Evolutionary conservation across 169 alveolate species (phyloP).

Genomic region (Plasmodium gonderi): DNA sequence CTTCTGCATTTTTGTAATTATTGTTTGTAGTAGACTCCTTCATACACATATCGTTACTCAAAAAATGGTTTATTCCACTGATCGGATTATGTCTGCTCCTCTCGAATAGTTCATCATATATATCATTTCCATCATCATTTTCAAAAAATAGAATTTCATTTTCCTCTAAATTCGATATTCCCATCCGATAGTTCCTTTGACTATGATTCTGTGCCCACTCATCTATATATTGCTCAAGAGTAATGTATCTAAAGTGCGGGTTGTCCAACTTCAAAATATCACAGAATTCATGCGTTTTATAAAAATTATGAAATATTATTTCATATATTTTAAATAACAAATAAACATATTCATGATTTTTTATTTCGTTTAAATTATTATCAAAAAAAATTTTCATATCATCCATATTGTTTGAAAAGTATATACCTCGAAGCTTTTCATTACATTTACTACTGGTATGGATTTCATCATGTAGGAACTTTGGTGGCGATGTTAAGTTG

Average conservation of each 20-base stretch:
- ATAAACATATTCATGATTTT: slow-evolving; percentile 51
- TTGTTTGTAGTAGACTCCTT: not conserved
- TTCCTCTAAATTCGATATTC: not conserved
- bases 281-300: slow-evolving; percentile 11
- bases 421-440: not conserved
- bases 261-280: slow-evolving; percentile 30
- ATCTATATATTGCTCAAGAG: slow-evolving; percentile 37
- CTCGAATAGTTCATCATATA: not conserved
- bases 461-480: not conserved
- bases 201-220: slow-evolving; percentile 1
- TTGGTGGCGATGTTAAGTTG: not conserved
- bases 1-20: not conserved
- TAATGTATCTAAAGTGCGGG: slow-evolving; percentile 27
- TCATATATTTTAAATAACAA: slow-evolving; percentile 68
- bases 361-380: slow-evolving; percentile 31
- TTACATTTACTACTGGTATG: not conserved
- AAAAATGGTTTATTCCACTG: not conserved
- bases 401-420: slow-evolving; percentile 17
- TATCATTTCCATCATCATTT: not conserved
- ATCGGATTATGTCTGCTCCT: not conserved
- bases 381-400: slow-evolving; percentile 32
- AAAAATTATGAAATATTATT: slow-evolving; percentile 43
- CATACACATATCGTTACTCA: not conserved
- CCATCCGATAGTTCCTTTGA: not conserved
- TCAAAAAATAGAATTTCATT: slow-evolving; percentile 12